Evolutionary conservation across 2,329 filamentous ascomycete genomes (phyloP).

Genomic region (Xylariaceae sp.): DNA sequence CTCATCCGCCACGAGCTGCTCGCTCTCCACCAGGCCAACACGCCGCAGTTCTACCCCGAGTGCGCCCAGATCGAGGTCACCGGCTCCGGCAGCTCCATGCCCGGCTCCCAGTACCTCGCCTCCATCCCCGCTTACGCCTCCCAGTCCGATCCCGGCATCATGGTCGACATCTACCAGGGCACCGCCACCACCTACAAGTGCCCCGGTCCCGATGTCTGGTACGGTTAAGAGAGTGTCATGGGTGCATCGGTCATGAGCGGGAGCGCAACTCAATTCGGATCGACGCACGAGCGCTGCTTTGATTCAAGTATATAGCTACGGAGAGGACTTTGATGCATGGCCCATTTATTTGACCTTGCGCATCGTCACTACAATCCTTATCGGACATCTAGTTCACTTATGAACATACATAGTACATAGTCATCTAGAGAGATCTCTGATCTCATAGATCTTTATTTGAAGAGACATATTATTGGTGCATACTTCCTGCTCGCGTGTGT

Average conservation of each 20-base stretch:
- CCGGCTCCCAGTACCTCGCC: slow-evolving; percentile 36
- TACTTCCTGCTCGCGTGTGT: too few species aligned
- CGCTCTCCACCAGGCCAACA: slow-evolving; percentile 44
- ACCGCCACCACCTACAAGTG: slow-evolving; percentile 41
- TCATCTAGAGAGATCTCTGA: too few species aligned
- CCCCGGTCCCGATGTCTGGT: slow-evolving; percentile 46
- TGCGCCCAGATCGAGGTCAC: slow-evolving; percentile 49
- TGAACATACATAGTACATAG: too few species aligned
- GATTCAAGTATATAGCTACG: too few species aligned
- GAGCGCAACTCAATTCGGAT: not conserved
- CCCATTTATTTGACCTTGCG: too few species aligned
- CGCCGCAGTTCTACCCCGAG: slow-evolving; percentile 48
- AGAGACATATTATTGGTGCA: too few species aligned
- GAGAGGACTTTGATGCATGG: too few species aligned
- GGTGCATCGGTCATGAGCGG: not conserved
- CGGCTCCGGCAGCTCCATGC: slow-evolving; percentile 40
- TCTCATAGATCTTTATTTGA: too few species aligned
- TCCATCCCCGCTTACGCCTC: slow-evolving; percentile 41
- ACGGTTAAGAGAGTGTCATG: slow-evolving; percentile 28
- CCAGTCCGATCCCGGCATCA: slow-evolving; percentile 44
- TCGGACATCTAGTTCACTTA: too few species aligned
- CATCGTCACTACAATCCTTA: too few species aligned
- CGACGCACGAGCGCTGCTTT: too few species aligned
- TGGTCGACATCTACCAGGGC: slow-evolving; percentile 43
- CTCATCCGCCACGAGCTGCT: slow-evolving; percentile 53